Base-by-base conservation (phyloP, 176 grass and related monocot genomes). In the Juncus inflexus region DNA sequence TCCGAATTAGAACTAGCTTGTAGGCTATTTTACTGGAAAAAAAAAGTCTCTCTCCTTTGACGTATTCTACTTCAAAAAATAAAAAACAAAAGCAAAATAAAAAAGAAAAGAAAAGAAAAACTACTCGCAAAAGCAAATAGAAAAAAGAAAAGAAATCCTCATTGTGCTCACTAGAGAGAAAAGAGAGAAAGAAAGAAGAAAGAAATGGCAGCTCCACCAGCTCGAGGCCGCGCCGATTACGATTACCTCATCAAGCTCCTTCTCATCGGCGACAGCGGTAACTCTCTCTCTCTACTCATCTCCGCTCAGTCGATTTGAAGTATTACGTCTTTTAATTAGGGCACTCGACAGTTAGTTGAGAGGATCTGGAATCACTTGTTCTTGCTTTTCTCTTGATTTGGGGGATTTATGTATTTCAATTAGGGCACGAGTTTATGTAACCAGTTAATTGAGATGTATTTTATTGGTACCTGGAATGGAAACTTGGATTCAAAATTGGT, bases 161-260 rank as follows among this genome's bases (percentile, higher is more conserved):
- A 47, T 47, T 47, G 43, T 28, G 6, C 43, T 47, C 43, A 47
- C 43, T 47, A 47, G 43, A 47, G 43, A 47, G 0, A 66, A 42
- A 66, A 67, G 39, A 70, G 15, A 55, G n/a, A 56, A 40, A 38
- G 9, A 10, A 42, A 10, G 12, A 45, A 71, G 13, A 57, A 13
- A 57, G 13, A 59, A 9, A 70, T 71, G 68, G 68, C 54, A 71
- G 68, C 68, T 36, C 68, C 68, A 3, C 43, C 43, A 4, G 68
- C 68, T 52, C 68, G 68, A 58, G 68, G 68, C 58, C 68, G 68
- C 52, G 54, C 68, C 39, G 68, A 71, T 45, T 71, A 71, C 68
- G 68, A 71, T 11, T 71, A 60, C 14, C 68, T 71, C 68, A 71
- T 71, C 28, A 71, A 71, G 68, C 68, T 71, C 54, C 68, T 71